phyloP scores from a whole-genome alignment of 345 rosid genomes.

The Garcia nutans region DNA sequence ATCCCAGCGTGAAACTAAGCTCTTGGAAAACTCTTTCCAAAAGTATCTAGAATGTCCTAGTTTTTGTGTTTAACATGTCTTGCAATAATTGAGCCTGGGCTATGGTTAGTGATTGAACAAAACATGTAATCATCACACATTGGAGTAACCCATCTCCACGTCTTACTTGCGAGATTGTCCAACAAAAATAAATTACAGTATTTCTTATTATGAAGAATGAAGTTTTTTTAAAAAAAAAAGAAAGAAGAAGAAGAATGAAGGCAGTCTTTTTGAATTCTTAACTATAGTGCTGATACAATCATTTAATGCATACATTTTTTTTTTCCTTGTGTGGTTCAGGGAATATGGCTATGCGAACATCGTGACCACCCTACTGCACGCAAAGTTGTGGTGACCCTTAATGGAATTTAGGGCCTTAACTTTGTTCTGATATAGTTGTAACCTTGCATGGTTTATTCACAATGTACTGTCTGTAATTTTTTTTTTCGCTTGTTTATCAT shows the following conservation, averaged over 20 bases:
- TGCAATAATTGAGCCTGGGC: not conserved
- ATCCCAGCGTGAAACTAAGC: not conserved
- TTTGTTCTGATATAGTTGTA: too few species aligned
- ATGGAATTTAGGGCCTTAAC: slow-evolving; percentile 47
- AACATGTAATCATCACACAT: not conserved
- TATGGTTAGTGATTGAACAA: not conserved
- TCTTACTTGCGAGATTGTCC: not conserved
- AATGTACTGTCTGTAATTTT: too few species aligned
- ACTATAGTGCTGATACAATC: not conserved
- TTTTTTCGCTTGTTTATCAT: not conserved
- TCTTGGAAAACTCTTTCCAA: not conserved
- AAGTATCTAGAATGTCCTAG: not conserved
- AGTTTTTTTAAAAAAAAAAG: too few species aligned
- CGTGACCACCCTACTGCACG: slow-evolving; percentile 82
- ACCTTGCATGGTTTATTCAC: too few species aligned
- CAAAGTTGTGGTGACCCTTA: slow-evolving; percentile 79
- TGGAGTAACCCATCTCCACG: not conserved
- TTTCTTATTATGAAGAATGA: too few species aligned
- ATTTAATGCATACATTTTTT: not conserved
- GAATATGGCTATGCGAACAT: slow-evolving; percentile 96
- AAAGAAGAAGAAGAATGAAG: too few species aligned
- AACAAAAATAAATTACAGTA: too few species aligned
- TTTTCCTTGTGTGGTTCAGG: slow-evolving; percentile 43
- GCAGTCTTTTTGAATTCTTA: not conserved
- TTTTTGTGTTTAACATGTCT: not conserved